Percentiles rank a stretch among this genome's conserved stretches.
Evolutionary conservation across 1,139 yeast genomes (phyloP).

Genomic region (Lodderomyces jiufengensis): DNA sequence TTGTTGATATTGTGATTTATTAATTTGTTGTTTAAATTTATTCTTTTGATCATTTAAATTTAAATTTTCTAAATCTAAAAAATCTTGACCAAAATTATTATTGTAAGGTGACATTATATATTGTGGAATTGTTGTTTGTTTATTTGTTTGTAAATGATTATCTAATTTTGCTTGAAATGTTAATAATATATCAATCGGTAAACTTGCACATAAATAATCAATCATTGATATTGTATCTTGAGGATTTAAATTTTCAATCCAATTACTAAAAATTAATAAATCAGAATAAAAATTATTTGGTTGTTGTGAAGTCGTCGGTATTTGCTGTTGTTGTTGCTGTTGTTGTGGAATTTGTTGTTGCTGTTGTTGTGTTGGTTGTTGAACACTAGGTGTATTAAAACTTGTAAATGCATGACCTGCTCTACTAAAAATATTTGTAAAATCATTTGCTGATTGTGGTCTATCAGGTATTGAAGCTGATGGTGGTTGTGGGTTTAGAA

Average conservation of each 20-base stretch:
- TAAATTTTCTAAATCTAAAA: constrained; percentile 30
- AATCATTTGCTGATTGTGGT: constrained; percentile 45
- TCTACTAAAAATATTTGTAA: constrained; percentile 26
- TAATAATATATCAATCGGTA: constrained; percentile 45
- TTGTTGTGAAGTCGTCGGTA: no score
- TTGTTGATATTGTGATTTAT: constrained; percentile 6
- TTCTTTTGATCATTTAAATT: constrained; percentile 19
- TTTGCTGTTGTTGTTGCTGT: constrained; percentile 14
- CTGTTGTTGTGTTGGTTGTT: constrained; percentile 15
- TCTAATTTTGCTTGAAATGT: constrained; percentile 43
- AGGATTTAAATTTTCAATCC: constrained; percentile 57
- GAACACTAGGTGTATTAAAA: neutral
- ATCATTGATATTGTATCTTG: constrained; percentile 57
- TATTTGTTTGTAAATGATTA: constrained; percentile 26
- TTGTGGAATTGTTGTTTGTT: constrained; percentile 13
- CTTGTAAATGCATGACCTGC: constrained; percentile 5
- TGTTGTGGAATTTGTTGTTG: constrained; percentile 14
- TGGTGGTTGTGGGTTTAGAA: constrained; percentile 14
- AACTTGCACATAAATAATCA: constrained; percentile 53
- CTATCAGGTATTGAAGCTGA: constrained; percentile 34
- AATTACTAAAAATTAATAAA: constrained; percentile 50
- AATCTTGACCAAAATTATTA: constrained; percentile 17
- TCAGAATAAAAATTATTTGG: constrained; percentile 33
- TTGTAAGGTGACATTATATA: constrained; percentile 10
- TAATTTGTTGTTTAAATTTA: constrained; percentile 3